Evolutionary conservation across 805 yeast genomes (phyloP).

Genomic region (Starmera caribaea): DNA sequence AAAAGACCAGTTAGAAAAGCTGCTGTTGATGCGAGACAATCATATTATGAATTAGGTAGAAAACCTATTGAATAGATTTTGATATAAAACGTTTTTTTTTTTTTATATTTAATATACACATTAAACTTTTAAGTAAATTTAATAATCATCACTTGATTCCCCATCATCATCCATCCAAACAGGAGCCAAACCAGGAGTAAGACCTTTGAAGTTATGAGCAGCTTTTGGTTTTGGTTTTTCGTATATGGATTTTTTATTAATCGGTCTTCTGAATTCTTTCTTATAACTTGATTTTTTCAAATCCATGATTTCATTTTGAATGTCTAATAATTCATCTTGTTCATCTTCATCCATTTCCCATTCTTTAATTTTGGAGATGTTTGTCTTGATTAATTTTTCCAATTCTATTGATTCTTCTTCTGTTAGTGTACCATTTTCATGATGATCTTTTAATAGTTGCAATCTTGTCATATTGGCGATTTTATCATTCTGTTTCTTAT

Average conservation of each 20-base stretch:
- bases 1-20: slow-evolving; percentile 66
- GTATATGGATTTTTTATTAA: neutral
- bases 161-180: slow-evolving; percentile 57
- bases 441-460: slow-evolving; percentile 24
- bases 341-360: slow-evolving; percentile 30
- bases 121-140: neutral
- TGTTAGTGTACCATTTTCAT: slow-evolving; percentile 20
- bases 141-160: slow-evolving; percentile 21
- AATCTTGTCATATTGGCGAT: slow-evolving; percentile 24
- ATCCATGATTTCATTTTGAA: slow-evolving; percentile 32
- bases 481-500: slow-evolving; percentile 12
- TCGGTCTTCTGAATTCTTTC: slow-evolving; percentile 21
- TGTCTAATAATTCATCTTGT: slow-evolving; percentile 28
- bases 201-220: slow-evolving; percentile 33
- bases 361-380: slow-evolving; percentile 27
- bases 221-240: slow-evolving; percentile 16
- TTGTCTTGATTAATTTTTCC: slow-evolving; percentile 25
- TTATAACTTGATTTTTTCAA: slow-evolving; percentile 29
- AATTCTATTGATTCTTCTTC: slow-evolving; percentile 24
- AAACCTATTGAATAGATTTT: slow-evolving; percentile 22
- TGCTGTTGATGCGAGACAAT: slow-evolving; percentile 75
- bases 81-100: neutral
- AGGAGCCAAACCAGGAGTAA: slow-evolving; percentile 83
- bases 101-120: neutral
- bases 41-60: slow-evolving; percentile 46